Evolutionary conservation across 306 rosid species (phyloP).

Genomic region (Dryas octopetala): DNA sequence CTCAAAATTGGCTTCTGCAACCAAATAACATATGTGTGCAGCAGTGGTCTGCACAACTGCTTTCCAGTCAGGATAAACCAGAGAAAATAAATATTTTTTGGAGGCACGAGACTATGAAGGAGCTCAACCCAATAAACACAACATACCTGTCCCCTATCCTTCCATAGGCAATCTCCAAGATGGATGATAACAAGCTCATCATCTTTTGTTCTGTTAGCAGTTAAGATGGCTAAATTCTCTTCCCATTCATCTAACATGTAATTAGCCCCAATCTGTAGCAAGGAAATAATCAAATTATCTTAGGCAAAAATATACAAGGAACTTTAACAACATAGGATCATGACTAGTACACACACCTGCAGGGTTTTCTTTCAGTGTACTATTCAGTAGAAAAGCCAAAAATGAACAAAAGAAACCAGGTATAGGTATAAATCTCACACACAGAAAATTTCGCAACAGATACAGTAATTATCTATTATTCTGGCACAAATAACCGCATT

Average conservation of each 20-base stretch:
- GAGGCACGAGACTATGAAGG: background rate
- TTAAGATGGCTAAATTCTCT: conserved; percentile 65
- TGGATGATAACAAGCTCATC: conserved; percentile 74
- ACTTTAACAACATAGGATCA: conserved; percentile 11
- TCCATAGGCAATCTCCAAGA: conserved; percentile 75
- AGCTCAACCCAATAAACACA: conserved; percentile 10
- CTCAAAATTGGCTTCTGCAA: conserved; percentile 76
- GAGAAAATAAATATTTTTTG: background rate
- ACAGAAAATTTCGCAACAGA: too few relatives aligned
- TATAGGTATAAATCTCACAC: background rate
- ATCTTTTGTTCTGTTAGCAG: conserved; percentile 68
- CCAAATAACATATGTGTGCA: conserved; percentile 33
- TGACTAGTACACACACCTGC: background rate
- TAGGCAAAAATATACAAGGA: conserved; percentile 5
- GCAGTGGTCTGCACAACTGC: conserved; percentile 15
- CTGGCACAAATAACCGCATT: background rate
- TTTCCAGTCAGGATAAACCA: conserved; percentile 24
- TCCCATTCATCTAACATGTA: conserved; percentile 70
- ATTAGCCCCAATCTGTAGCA: conserved; percentile 47
- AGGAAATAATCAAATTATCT: conserved; percentile 19
- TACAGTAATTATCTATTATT: background rate
- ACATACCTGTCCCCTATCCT: conserved; percentile 63
- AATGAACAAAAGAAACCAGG: background rate
- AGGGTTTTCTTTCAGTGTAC: background rate
- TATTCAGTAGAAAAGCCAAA: background rate